Percentiles rank a stretch among this genome's conserved stretches.
phyloP scores from a whole-genome alignment of 176 grass and related monocot species.

The Dendrocalamus sinicus region DNA sequence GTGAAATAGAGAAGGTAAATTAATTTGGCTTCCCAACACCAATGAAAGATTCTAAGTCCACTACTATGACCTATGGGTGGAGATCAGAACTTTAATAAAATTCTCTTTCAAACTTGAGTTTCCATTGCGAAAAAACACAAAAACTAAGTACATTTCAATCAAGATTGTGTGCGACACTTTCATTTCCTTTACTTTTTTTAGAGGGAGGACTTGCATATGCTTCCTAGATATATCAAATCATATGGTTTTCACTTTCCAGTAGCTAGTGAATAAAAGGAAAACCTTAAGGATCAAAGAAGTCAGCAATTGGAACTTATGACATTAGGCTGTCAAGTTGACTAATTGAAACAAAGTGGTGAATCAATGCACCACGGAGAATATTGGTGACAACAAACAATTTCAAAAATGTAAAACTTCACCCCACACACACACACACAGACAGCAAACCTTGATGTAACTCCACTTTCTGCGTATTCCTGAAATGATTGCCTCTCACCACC shows the following conservation, averaged over 20 bases:
- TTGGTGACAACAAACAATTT: slow-evolving; percentile 24
- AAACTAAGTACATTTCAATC: not conserved
- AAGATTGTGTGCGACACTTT: not conserved
- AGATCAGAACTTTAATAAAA: slow-evolving; percentile 23
- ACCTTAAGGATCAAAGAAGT: not conserved
- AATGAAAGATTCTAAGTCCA: not conserved
- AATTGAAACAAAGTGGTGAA: slow-evolving; percentile 13
- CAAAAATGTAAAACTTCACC: slow-evolving; percentile 5
- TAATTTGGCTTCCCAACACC: slow-evolving; percentile 2
- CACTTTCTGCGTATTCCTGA: slow-evolving; percentile 78
- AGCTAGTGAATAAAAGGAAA: slow-evolving; percentile 14
- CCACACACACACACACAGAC: not conserved
- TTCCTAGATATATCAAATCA: slow-evolving; percentile 12
- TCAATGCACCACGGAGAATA: slow-evolving; percentile 19
- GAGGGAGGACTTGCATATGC: not conserved
- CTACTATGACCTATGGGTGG: not conserved
- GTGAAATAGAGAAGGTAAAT: slow-evolving; percentile 10
- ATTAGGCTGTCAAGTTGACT: not conserved
- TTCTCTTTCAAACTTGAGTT: slow-evolving; percentile 22
- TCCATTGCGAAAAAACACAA: slow-evolving; percentile 7
- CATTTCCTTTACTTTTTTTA: not conserved
- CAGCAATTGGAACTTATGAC: not conserved
- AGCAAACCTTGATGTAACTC: slow-evolving; percentile 78
- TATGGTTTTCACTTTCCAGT: not conserved
- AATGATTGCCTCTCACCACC: slow-evolving; percentile 77